Conservation (phyloP, 176 grass and related monocot species). For the Rhynchospora tenuis region DNA sequence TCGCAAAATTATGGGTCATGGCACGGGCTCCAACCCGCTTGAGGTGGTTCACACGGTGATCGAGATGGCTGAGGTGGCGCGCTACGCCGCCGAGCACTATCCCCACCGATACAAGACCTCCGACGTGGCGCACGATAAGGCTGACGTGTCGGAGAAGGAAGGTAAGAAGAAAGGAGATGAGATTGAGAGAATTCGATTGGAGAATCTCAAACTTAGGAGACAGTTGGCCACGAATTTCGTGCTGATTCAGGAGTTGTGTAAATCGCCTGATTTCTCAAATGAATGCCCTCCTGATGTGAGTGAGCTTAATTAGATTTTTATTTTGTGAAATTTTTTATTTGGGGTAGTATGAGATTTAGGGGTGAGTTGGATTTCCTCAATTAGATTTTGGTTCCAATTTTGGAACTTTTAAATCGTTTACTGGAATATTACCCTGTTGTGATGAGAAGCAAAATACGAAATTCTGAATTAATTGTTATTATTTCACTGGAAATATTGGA, state of each 20-base stretch:
- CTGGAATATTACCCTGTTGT: neutral
- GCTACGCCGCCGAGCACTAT: constrained; percentile 56
- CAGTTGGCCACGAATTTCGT: constrained; percentile 60
- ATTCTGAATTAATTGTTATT: neutral
- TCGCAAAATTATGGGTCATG: constrained; percentile 31
- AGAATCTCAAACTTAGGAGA: constrained; percentile 62
- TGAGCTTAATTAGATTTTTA: neutral
- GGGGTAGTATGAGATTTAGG: neutral
- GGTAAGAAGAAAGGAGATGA: constrained; percentile 19
- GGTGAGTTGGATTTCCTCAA: neutral
- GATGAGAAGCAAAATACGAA: neutral
- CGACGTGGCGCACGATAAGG: neutral
- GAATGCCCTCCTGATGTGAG: constrained; percentile 87
- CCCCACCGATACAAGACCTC: constrained; percentile 18
- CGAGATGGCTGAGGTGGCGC: constrained; percentile 74
- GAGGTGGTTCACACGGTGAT: constrained; percentile 71
- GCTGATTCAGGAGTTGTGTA: constrained; percentile 56
- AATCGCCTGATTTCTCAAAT: constrained; percentile 42
- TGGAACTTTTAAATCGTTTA: neutral
- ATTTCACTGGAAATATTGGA: neutral
- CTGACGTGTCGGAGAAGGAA: neutral
- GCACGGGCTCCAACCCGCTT: constrained; percentile 53
- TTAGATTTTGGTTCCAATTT: neutral
- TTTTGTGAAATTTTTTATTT: neutral
- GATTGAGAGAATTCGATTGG: constrained; percentile 41